Base-by-base conservation (phyloP, 768 basidiomycete genomes). In the Psilocybe subaeruginosa region DNA sequence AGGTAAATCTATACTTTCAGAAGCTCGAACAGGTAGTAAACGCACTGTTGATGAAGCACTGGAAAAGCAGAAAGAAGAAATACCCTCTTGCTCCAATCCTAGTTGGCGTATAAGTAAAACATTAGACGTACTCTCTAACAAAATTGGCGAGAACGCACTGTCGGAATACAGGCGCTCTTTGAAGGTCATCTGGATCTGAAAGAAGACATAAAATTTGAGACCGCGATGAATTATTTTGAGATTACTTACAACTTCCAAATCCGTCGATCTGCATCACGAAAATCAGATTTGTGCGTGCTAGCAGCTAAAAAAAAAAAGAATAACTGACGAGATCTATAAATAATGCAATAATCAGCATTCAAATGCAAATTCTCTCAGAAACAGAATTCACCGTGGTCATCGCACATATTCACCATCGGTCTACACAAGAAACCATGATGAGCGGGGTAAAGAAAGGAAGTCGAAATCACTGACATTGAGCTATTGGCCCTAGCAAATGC, bases 41-140 rank as follows among this genome's bases (percentile, higher is more conserved):
- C 64, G 54, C 66, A 91, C 92, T 85, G 64, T 90, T 89, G 67
- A 91, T 86, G 73, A 96, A 96, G 66, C 92, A 93, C 67, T 99
- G 97, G 80, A 99, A 99, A 1, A 99, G 80, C 19, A 97, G 79
- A 77, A 88, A 99, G 80, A 88, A 96, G 73, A 96, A 96, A 76
- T 95, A 97, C 19, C 89, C 93, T 65, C 91, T 79, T 0, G 86
- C 75, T 5, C 96, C 97, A 57, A 98, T 91, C 7, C 90, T 93
- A 61, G 48, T 54, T 64, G 6, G 17, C 51, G 9, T 33, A 62
- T 39, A 60, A 23, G 27, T 52, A 9, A 55, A 43, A 12, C 14
- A 23, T 39, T 41, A 17, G 27, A 8, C 31, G 30, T 46, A 31
- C 51, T 29, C 17, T 56, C 5, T 35, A 1, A 23, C 6, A 49